A percentile compares a stretch with the other conserved stretches of the same genome.
Evolutionary conservation across 2,329 filamentous ascomycete species (phyloP).

Genomic region (Trichoderma gracile): DNA sequence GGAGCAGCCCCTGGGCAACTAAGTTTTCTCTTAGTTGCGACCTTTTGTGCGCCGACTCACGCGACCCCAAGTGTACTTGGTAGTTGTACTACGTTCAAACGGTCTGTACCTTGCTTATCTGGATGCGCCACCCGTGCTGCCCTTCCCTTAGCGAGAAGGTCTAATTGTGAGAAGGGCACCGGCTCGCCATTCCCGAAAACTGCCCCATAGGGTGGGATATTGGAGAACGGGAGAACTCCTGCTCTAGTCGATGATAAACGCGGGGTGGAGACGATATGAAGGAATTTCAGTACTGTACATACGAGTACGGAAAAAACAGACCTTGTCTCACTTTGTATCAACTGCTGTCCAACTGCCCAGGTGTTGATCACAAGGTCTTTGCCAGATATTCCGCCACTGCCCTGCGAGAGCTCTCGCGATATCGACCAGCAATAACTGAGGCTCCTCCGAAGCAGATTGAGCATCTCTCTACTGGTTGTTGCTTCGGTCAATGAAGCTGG

Average conservation of each 20-base stretch:
- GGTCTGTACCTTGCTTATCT: slow-evolving; percentile 8
- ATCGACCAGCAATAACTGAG: neutral
- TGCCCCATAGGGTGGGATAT: neutral
- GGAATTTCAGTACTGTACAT: neutral
- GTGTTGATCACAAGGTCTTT: neutral
- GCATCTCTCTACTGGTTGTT: neutral
- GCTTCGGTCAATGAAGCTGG: neutral
- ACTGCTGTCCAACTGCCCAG: neutral
- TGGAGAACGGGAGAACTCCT: neutral
- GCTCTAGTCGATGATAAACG: slow-evolving; percentile 6
- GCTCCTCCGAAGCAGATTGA: neutral
- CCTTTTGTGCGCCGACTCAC: slow-evolving; percentile 11
- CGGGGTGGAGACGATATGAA: slow-evolving; percentile 9
- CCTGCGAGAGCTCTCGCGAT: too few relatives aligned
- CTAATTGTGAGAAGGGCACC: neutral
- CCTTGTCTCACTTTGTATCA: neutral
- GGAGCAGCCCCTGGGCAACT: neutral
- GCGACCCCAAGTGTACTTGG: neutral
- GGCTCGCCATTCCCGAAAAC: slow-evolving; percentile 1
- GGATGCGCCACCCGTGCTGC: slow-evolving; percentile 3
- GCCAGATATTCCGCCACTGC: too few relatives aligned
- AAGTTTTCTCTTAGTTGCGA: slow-evolving; percentile 6
- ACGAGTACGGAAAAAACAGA: neutral
- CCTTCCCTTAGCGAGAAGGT: slow-evolving; percentile 6
- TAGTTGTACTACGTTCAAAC: neutral